A percentile compares a stretch with the other conserved stretches of the same genome.
These are phyloP conservation scores for Erodium trifolium DNA, from an alignment of 441 rosid genomes.

Conservation along the genomic window DNA sequence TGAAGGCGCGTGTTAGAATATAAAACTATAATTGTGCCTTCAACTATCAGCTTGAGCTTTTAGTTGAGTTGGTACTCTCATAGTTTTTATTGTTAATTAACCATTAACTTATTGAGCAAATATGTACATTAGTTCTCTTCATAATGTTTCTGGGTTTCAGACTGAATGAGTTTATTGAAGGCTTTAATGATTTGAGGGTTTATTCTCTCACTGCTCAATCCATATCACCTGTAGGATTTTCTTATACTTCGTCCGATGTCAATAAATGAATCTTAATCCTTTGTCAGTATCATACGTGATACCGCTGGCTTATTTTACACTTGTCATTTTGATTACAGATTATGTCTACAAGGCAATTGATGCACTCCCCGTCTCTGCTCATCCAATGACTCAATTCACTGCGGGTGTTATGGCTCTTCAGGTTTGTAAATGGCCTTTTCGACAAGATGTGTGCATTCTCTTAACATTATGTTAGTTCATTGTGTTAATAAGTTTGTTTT, in stretches of 20 bases:
- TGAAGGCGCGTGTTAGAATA: too few species aligned
- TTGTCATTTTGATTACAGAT: slow-evolving; percentile 38
- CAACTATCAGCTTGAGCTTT: too few species aligned
- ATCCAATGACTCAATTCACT: slow-evolving; percentile 93
- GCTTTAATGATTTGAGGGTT: slow-evolving; percentile 8
- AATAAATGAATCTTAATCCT: slow-evolving; percentile 1
- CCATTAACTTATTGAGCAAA: neutral
- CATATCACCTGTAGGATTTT: neutral
- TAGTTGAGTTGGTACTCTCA: too few species aligned
- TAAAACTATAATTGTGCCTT: too few species aligned
- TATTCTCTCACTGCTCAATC: neutral
- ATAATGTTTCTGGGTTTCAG: neutral
- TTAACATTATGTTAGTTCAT: neutral
- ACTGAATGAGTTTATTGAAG: neutral
- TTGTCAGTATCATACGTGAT: slow-evolving; percentile 8
- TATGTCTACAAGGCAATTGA: slow-evolving; percentile 73
- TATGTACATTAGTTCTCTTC: too few species aligned
- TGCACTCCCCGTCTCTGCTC: slow-evolving; percentile 73
- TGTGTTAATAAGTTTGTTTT: neutral
- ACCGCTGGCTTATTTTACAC: neutral
- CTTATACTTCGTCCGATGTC: neutral
- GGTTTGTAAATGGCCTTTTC: slow-evolving; percentile 31
- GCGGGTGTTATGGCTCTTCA: slow-evolving; percentile 97
- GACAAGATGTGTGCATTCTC: neutral
- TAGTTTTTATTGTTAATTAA: neutral